A percentile compares a stretch with the other conserved stretches of the same genome.
Conservation (phyloP, 2,329 filamentous ascomycete genomes). For the Exophiala sideris region DNA sequence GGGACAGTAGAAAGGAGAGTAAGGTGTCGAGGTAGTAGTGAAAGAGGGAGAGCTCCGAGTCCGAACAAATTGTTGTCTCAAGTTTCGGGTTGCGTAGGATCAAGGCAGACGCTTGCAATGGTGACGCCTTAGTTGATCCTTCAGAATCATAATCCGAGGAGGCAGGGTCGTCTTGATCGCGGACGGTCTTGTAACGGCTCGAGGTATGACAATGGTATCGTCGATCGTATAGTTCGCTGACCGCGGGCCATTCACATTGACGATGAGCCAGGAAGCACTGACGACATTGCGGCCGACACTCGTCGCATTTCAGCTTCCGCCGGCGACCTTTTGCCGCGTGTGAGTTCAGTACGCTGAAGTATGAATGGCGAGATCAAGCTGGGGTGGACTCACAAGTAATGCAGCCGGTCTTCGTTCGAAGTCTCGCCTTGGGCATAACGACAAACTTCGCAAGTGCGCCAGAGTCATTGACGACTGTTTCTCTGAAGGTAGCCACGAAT, state of each 20-base stretch:
- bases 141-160: not conserved
- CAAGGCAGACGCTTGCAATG: not conserved
- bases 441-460: not conserved
- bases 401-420: conserved; percentile 9
- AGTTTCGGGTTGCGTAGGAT: not conserved
- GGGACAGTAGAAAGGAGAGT: conserved; percentile 1
- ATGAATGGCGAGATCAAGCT: not conserved
- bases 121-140: too few relatives aligned
- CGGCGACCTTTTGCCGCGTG: not conserved
- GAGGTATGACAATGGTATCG: not conserved
- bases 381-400: conserved; percentile 2
- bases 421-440: conserved; percentile 1
- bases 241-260: not conserved
- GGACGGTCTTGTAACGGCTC: too few relatives aligned
- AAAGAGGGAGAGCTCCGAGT: not conserved
- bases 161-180: not conserved
- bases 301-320: conserved; percentile 5
- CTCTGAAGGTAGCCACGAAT: not conserved
- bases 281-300: not conserved
- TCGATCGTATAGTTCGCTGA: not conserved
- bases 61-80: not conserved
- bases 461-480: not conserved
- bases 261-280: not conserved
- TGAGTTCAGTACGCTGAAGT: not conserved
- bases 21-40: not conserved